Evolutionary conservation across 352 stramenopile genomes (phyloP), one percentile per base, ranked within the genome.

Genomic region (Globisporangium recalcitrans): DNA sequence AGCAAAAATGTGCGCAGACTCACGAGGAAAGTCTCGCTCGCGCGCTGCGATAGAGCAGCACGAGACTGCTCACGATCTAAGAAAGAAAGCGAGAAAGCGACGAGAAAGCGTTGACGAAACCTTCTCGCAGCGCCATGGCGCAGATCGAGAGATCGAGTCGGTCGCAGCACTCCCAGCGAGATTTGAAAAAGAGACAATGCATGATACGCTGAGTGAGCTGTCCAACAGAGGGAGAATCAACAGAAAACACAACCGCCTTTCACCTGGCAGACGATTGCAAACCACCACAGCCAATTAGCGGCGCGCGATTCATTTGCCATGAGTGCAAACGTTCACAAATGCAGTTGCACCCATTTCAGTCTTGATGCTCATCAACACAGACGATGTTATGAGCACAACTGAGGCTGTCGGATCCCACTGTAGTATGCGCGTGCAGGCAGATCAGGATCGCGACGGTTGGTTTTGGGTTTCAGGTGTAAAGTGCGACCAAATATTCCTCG

Each of bases 51-150:
- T 24, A 48, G 42, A 36, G n/a, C n/a, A 27, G 9, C n/a, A 21
- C 19, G 21, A 13, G n/a, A 27, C 22, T 27, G 4, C 10, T 29
- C 10, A 0, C n/a, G 0, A 29, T 19, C 19, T 11, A 29, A 51
- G n/a, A n/a, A 53, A 52, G 44, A 2, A n/a, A n/a, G n/a, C 46
- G 11, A 21, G 24, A 13, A 9, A 36, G 26, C 16, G 26, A 31
- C n/a, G 48, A 36, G 21, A 54, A 54, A 36, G 31, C 19, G 48
- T 36, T 54, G 26, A 54, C 48, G 48, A 54, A 54, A 54, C 26
- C 14, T 36, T 21, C n/a, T n/a, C 5, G 36, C 36, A 24, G 26
- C 7, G 47, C 47, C 47, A 53, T n/a, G n/a, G n/a, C n/a, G n/a
- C n/a, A n/a, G n/a, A n/a, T n/a, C n/a, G 16, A 8, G 19, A 27